Percentiles rank a stretch among this genome's conserved stretches.
Conservation (phyloP, 306 rosid species). For the Psophocarpus tetragonolobus region DNA sequence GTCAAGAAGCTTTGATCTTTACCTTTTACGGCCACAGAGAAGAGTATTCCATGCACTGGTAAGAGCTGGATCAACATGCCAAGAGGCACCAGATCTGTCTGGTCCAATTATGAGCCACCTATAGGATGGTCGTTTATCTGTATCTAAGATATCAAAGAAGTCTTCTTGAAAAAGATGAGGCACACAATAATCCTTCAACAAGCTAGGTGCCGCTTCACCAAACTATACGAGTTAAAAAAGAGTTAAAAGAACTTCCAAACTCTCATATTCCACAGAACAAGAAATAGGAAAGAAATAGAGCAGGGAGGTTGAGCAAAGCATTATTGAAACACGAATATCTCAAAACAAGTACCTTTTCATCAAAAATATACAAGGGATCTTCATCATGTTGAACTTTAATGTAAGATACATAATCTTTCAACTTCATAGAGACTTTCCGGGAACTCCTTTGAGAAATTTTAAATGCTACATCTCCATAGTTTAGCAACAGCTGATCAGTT, state of each 20-base stretch:
- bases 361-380: constrained; percentile 96
- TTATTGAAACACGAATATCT: constrained; percentile 30
- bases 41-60: constrained; percentile 99
- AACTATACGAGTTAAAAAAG: constrained; percentile 56
- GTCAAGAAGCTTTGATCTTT: constrained; percentile 23
- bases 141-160: constrained; percentile 73
- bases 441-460: constrained; percentile 83
- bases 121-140: constrained; percentile 84
- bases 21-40: constrained; percentile 92
- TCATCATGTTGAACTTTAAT: constrained; percentile 83
- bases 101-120: constrained; percentile 98
- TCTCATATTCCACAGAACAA: constrained; percentile 23
- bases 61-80: constrained; percentile 99
- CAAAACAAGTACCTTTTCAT: constrained; percentile 70
- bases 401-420: constrained; percentile 85
- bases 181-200: constrained; percentile 84
- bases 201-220: constrained; percentile 85
- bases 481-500: constrained; percentile 62
- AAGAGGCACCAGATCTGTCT: constrained; percentile 97
- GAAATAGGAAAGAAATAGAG: constrained; percentile 30
- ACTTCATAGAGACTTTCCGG: constrained; percentile 66
- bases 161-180: constrained; percentile 94
- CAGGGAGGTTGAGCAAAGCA: not conserved
- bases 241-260: constrained; percentile 32
- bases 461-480: constrained; percentile 75